Percentiles rank a stretch among this genome's conserved stretches.
Evolutionary conservation across 306 rosid genomes (phyloP).

Genomic region (Corylus americana): DNA sequence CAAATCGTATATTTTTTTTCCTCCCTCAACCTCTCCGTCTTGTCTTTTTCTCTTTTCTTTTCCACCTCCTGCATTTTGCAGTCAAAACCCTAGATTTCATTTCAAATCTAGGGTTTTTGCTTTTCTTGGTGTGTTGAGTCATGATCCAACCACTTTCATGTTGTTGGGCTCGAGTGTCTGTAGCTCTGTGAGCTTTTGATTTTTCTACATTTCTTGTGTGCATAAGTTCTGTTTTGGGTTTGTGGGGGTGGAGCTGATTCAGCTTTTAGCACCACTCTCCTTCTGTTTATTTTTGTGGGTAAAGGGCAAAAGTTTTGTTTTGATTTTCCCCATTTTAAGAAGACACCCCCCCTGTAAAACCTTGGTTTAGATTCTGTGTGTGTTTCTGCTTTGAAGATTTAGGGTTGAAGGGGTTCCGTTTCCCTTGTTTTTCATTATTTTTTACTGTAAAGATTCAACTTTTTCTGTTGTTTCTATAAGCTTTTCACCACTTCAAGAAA

Average conservation of each 20-base stretch:
- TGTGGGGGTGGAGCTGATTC: slow-evolving; percentile 27
- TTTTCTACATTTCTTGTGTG: slow-evolving; percentile 46
- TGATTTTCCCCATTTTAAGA: slow-evolving; percentile 27
- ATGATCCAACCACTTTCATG: slow-evolving; percentile 25
- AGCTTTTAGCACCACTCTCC: slow-evolving; percentile 25
- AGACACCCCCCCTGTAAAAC: slow-evolving; percentile 42
- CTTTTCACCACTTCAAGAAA: slow-evolving; percentile 15
- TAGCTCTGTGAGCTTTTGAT: slow-evolving; percentile 28
- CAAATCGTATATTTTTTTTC: slow-evolving; percentile 36
- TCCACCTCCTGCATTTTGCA: slow-evolving; percentile 55
- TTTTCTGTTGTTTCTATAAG: slow-evolving; percentile 13
- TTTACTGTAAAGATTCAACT: slow-evolving; percentile 25
- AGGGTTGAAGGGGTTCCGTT: slow-evolving; percentile 22
- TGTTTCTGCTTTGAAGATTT: slow-evolving; percentile 29
- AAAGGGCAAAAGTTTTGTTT: slow-evolving; percentile 23
- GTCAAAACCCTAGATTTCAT: slow-evolving; percentile 78
- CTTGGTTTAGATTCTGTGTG: slow-evolving; percentile 18
- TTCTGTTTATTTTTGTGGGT: slow-evolving; percentile 12
- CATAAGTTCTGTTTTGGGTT: slow-evolving; percentile 23
- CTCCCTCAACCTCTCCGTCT: slow-evolving; percentile 4
- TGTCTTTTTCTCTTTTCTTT: slow-evolving; percentile 33
- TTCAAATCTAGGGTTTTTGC: slow-evolving; percentile 77
- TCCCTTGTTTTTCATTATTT: slow-evolving; percentile 12
- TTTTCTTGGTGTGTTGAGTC: slow-evolving; percentile 35
- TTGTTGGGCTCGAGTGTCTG: slow-evolving; percentile 20